Evolutionary conservation across 1,284 basidiomycete species (phyloP).

Genomic region (Trametes polyzona): DNA sequence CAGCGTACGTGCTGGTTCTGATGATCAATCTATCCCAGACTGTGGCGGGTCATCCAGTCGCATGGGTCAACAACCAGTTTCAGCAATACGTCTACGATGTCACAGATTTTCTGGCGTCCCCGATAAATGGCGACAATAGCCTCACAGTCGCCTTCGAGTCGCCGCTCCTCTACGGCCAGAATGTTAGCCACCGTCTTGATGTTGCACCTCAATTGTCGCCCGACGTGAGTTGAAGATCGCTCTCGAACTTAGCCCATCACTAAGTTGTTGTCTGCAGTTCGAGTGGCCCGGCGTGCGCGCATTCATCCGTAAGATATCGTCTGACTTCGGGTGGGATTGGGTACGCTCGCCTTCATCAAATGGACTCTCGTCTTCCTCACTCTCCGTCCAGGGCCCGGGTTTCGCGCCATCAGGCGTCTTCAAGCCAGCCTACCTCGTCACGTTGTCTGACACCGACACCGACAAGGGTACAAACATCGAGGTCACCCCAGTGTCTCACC

Average conservation of each 20-base stretch:
- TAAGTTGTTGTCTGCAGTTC: conserved; percentile 41
- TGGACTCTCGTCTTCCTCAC: neutral
- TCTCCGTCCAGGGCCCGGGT: conserved; percentile 50
- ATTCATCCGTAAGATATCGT: conserved; percentile 53
- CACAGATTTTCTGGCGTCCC: conserved; percentile 42
- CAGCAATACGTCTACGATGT: conserved; percentile 58
- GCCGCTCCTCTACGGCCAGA: conserved; percentile 44
- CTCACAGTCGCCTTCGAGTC: neutral
- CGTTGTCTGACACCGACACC: neutral
- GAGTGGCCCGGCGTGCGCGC: conserved; percentile 52
- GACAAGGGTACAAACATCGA: neutral
- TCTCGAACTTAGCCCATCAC: neutral
- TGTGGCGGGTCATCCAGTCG: conserved; percentile 52
- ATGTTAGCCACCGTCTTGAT: conserved; percentile 52
- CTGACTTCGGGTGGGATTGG: conserved; percentile 65
- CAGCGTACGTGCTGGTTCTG: neutral
- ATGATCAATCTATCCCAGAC: conserved; percentile 41
- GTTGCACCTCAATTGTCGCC: conserved; percentile 42
- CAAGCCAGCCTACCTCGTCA: conserved; percentile 53
- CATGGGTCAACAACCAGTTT: conserved; percentile 64
- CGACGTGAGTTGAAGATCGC: no score
- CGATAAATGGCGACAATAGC: conserved; percentile 7
- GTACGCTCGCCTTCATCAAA: conserved; percentile 32
- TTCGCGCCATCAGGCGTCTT: conserved; percentile 57
- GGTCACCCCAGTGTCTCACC: conserved; percentile 22